Conservation (phyloP, 345 rosid genomes). For the Corchorus olitorius region DNA sequence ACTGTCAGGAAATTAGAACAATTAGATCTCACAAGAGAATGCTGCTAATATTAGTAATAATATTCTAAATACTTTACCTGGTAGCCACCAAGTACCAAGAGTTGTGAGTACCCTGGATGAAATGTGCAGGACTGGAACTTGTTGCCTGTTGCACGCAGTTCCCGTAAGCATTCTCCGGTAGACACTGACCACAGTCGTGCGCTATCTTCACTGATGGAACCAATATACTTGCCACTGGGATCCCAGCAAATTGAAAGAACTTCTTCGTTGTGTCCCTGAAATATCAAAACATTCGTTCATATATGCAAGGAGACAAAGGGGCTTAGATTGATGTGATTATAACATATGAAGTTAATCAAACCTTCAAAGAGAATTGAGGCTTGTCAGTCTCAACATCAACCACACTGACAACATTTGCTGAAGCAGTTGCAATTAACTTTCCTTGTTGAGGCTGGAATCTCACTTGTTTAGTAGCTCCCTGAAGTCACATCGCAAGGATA, state of each 20-base stretch:
- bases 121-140: slow-evolving; percentile 39
- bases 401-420: slow-evolving; percentile 24
- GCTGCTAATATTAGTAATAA: background rate
- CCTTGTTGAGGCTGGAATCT: slow-evolving; percentile 33
- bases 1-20: slow-evolving; percentile 22
- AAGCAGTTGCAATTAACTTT: slow-evolving; percentile 32
- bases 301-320: background rate
- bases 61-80: slow-evolving; percentile 28
- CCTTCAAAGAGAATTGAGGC: slow-evolving; percentile 26
- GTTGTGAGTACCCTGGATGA: slow-evolving; percentile 32
- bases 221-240: slow-evolving; percentile 30
- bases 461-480: slow-evolving; percentile 36
- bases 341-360: background rate
- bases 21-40: background rate
- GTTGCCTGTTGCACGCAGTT: slow-evolving; percentile 30
- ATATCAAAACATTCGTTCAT: background rate
- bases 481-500: slow-evolving; percentile 9
- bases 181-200: slow-evolving; percentile 33
- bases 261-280: slow-evolving; percentile 36
- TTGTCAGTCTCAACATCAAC: slow-evolving; percentile 34
- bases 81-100: slow-evolving; percentile 33
- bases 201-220: slow-evolving; percentile 37
- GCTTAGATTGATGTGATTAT: background rate
- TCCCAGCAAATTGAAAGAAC: slow-evolving; percentile 39
- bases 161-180: slow-evolving; percentile 22